Base-by-base conservation (phyloP, 305 asterid species). In the Solanum hybrid region DNA sequence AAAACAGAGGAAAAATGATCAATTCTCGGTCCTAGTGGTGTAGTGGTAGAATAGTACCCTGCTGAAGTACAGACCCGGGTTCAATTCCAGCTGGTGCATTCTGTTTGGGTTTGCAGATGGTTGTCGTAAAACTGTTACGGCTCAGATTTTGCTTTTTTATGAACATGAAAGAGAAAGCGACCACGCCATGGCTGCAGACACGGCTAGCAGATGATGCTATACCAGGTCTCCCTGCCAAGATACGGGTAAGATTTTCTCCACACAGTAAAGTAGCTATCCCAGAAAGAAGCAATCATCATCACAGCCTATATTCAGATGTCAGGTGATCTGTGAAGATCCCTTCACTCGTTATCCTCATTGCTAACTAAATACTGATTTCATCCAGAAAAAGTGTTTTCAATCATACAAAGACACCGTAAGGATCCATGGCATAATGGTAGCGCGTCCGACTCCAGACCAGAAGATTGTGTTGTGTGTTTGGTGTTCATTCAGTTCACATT, bases 11-110 rank as follows among this genome's bases (percentile, higher is more conserved):
- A 16, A 85, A 46, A 51, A 35, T 29, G 22, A 85, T 56, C 36
- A 56, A 85, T 36, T 60, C 40, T 20, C 14, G 11, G 80, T 75
- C 35, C 81, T 4, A 76, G 40, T 9, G 81, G 24, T 92, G 93
- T 92, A 93, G 92, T 94, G 93, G 94, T 94, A 91, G 93, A 92
- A 92, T 92, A 91, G 94, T 93, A 92, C 92, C 93, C 94, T 93
- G 93, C 93, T 92, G 90, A 92, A 92, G 94, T 94, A 92, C 96
- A 92, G 92, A 92, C 94, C 94, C 92, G 92, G 93, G 95, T 93
- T 93, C 93, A 92, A 88, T 90, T 94, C 94, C 91, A 92, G 92
- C 93, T 93, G 92, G 92, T 92, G 94, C 92, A 91, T 76, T 32
- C 42, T 10, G 3, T 76, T 77, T 77, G 27, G 84, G 84, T 20